phyloP scores from a whole-genome alignment of 257 asterid species.

The Forsythia viridissima region DNA sequence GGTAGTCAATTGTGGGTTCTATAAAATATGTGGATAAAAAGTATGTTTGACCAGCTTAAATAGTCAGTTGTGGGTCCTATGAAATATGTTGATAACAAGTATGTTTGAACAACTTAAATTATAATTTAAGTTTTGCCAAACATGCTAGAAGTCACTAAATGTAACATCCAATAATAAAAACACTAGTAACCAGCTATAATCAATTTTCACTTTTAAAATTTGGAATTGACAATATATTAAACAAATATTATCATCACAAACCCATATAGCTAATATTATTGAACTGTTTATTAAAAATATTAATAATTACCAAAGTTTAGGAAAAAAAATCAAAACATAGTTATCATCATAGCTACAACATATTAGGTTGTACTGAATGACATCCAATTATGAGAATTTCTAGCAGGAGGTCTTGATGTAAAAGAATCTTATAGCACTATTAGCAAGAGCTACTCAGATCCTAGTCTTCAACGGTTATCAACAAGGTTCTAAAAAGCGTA shows the following conservation, averaged over 20 bases:
- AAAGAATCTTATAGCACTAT: neutral
- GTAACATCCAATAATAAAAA: neutral
- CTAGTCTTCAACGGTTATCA: neutral
- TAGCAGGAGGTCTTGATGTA: neutral
- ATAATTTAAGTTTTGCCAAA: too few species aligned
- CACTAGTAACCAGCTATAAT: neutral
- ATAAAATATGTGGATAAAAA: too few species aligned
- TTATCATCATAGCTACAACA: neutral
- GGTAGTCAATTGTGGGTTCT: too few species aligned
- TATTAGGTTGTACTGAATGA: neutral
- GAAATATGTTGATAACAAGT: too few species aligned
- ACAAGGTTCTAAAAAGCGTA: too few species aligned
- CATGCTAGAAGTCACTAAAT: too few species aligned
- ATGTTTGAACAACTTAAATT: too few species aligned
- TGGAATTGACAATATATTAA: neutral
- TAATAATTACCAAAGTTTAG: neutral
- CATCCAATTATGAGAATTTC: neutral
- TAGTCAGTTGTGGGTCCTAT: too few species aligned
- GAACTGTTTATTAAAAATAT: neutral
- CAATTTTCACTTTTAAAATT: too few species aligned
- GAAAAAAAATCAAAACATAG: neutral
- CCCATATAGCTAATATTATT: neutral
- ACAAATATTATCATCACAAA: neutral
- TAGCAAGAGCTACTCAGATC: neutral
- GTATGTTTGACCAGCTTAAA: too few species aligned